Conservation (phyloP, 805 yeast species). For the Nakazawaea ishiwadae region DNA sequence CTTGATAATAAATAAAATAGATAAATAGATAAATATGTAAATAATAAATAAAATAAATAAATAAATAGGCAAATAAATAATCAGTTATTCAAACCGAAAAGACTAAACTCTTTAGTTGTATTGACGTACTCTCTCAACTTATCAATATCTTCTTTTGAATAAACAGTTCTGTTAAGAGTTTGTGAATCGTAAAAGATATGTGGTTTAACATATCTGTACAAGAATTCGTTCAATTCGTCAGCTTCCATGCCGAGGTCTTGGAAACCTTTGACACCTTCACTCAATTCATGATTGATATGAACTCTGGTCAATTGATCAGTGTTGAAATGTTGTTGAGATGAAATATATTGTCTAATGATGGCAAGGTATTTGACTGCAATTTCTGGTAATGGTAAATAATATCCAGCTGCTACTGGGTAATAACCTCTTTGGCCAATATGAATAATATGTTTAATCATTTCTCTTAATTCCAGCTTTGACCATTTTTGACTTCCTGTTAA, state of each 20-base stretch:
- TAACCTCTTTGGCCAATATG: conserved; percentile 30
- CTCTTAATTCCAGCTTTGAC: conserved; percentile 59
- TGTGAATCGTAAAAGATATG: conserved; percentile 31
- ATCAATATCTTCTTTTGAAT: conserved; percentile 29
- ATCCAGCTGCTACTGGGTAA: conserved; percentile 32
- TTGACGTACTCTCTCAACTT: conserved; percentile 32
- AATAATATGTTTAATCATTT: conserved; percentile 51
- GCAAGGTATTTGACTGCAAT: conserved; percentile 41
- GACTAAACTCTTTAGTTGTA: conserved; percentile 24
- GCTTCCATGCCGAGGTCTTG: conserved; percentile 67
- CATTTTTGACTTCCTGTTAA: conserved; percentile 68
- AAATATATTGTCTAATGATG: conserved; percentile 33
- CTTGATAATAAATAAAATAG: neutral
- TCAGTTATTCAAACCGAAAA: conserved; percentile 6
- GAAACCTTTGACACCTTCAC: conserved; percentile 57
- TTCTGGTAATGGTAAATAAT: conserved; percentile 36
- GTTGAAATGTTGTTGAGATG: conserved; percentile 39
- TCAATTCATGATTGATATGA: conserved; percentile 60
- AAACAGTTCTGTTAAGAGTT: conserved; percentile 30
- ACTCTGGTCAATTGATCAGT: conserved; percentile 76
- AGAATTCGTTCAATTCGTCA: conserved; percentile 44
- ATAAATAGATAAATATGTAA: neutral
- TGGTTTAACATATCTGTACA: conserved; percentile 38
- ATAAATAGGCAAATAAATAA: conserved; percentile 4
- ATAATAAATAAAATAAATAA: neutral